These are phyloP conservation scores for Lenwebbia sp. DNA, from an alignment of 345 rosid genomes.

Conservation along the genomic window DNA sequence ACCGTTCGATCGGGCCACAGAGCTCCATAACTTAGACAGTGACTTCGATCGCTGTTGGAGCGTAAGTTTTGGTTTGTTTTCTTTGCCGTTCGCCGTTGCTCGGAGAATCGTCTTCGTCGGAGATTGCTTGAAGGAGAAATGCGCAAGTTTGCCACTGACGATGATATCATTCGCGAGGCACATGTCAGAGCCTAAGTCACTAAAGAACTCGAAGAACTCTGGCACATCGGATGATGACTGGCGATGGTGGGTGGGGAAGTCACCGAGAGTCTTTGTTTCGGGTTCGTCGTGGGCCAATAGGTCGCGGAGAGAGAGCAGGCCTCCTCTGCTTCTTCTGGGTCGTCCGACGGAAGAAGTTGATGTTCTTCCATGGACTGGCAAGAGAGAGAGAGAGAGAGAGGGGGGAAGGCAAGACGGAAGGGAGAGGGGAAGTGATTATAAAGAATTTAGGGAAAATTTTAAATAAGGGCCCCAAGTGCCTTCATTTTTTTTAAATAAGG, in stretches of 20 bases:
- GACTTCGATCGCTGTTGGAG: constrained; percentile 42
- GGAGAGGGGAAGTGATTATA: neutral
- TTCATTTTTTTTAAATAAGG: too few relatives aligned
- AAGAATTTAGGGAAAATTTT: neutral
- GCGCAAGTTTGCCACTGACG: constrained; percentile 47
- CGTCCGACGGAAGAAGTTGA: neutral
- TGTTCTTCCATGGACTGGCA: neutral
- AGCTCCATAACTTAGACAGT: constrained; percentile 19
- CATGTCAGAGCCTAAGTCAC: constrained; percentile 36
- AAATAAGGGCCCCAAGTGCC: too few relatives aligned
- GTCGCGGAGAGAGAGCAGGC: constrained; percentile 42
- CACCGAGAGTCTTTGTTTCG: neutral
- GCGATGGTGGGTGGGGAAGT: neutral
- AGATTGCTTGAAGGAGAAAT: constrained; percentile 12
- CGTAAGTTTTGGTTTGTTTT: neutral
- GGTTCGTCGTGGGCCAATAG: constrained; percentile 12
- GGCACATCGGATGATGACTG: constrained; percentile 5
- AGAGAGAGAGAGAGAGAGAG: too few relatives aligned
- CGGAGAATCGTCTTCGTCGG: neutral
- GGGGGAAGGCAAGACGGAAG: neutral
- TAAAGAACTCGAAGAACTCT: constrained; percentile 47
- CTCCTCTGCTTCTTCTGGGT: constrained; percentile 19
- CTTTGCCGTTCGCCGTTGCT: neutral
- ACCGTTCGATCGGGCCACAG: constrained; percentile 7
- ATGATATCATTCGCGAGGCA: constrained; percentile 50